Evolutionary conservation across 257 asterid genomes (phyloP).

Genomic region (Leptodermis oblonga): DNA sequence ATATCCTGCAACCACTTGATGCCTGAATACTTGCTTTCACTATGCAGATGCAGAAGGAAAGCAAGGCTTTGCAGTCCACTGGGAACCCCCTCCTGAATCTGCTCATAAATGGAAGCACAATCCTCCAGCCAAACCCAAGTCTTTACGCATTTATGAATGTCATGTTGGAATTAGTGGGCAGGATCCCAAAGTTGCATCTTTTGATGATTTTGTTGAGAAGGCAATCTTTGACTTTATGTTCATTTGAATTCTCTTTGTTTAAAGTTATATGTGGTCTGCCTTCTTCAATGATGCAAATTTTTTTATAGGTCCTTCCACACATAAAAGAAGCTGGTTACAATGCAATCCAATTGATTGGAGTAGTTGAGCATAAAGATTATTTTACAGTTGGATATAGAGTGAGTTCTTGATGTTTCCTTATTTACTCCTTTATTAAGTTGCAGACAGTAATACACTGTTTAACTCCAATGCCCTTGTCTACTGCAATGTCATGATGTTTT

Average conservation of each 20-base stretch:
- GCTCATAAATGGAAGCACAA: slow-evolving; percentile 76
- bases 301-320: slow-evolving; percentile 73
- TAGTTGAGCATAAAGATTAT: slow-evolving; percentile 94
- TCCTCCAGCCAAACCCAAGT: slow-evolving; percentile 69
- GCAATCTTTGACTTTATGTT: slow-evolving; percentile 31
- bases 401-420: slow-evolving; percentile 31
- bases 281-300: slow-evolving; percentile 5
- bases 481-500: too few species aligned
- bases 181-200: slow-evolving; percentile 65
- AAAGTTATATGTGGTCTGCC: slow-evolving; percentile 13
- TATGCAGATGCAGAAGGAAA: slow-evolving; percentile 63
- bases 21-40: slow-evolving; percentile 21
- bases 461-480: background rate
- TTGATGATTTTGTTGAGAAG: slow-evolving; percentile 61
- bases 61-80: slow-evolving; percentile 83
- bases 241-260: slow-evolving; percentile 1
- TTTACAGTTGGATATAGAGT: slow-evolving; percentile 85
- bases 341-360: slow-evolving; percentile 83
- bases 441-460: background rate
- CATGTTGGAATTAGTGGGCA: slow-evolving; percentile 92
- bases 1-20: slow-evolving; percentile 4
- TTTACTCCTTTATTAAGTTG: background rate
- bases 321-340: slow-evolving; percentile 95
- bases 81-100: slow-evolving; percentile 95
- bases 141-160: slow-evolving; percentile 90